phyloP scores from a whole-genome alignment of 306 rosid genomes.

The Cyamopsis tetragonoloba region DNA sequence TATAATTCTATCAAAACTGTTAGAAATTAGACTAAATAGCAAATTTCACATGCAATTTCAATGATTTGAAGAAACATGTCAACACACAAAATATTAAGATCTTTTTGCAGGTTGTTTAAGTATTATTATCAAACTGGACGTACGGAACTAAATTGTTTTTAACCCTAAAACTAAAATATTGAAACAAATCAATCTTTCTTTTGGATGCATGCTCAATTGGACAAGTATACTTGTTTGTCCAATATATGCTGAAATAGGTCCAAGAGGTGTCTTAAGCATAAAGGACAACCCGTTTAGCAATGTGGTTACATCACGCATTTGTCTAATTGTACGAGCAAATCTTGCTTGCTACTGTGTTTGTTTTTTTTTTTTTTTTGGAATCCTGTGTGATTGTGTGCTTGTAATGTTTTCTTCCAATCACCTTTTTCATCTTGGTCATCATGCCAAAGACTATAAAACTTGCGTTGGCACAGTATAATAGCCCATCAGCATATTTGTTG shows the following conservation, averaged over 20 bases:
- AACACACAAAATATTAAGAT: no score
- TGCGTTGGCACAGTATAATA: not conserved
- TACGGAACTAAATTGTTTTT: no score
- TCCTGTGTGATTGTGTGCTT: conserved; percentile 16
- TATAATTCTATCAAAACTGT: no score
- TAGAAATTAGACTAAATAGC: no score
- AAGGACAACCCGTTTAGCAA: conserved; percentile 5
- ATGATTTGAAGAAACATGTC: no score
- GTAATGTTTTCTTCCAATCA: not conserved
- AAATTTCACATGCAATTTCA: no score
- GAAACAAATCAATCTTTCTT: not conserved
- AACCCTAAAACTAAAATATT: no score
- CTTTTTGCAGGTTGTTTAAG: no score
- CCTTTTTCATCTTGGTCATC: not conserved
- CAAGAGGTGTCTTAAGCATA: conserved; percentile 15
- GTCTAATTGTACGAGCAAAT: conserved; percentile 16
- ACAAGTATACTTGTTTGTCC: conserved; percentile 6
- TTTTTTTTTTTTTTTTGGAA: no score
- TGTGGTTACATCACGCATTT: conserved; percentile 13
- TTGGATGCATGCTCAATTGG: not conserved
- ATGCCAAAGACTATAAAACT: not conserved
- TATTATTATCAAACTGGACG: no score
- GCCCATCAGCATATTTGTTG: not conserved
- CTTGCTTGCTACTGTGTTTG: no score
- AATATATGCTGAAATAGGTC: not conserved